phyloP scores from a whole-genome alignment of 345 rosid genomes.

The Anacardium occidentale region DNA sequence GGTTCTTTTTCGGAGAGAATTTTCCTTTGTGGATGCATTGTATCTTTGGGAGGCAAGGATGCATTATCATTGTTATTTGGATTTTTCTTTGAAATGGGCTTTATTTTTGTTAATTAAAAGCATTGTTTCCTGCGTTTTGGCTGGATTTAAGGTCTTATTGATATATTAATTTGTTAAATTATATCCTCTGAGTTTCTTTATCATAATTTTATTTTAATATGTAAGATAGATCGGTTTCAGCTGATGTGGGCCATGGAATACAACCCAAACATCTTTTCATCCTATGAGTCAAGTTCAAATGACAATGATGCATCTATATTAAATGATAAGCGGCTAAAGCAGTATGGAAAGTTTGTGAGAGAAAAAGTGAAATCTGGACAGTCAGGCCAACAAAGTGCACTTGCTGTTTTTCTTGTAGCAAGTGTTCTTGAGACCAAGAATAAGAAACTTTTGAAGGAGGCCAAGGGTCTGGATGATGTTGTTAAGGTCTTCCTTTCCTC shows the following conservation, averaged over 20 bases:
- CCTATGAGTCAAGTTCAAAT: constrained; percentile 41
- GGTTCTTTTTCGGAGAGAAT: constrained; percentile 96
- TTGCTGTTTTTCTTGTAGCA: constrained; percentile 82
- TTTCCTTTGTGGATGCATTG: constrained; percentile 76
- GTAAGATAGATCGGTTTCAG: constrained; percentile 49
- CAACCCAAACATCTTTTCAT: constrained; percentile 72
- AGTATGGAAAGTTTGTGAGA: constrained; percentile 82
- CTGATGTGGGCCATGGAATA: constrained; percentile 99
- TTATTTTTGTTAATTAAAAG: constrained; percentile 1
- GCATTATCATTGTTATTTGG: not conserved
- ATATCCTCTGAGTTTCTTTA: constrained; percentile 3
- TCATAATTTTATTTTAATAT: constrained; percentile 26
- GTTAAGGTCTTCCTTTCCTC: constrained; percentile 49
- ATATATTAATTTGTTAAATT: constrained; percentile 17
- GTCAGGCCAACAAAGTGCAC: constrained; percentile 48
- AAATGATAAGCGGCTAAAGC: constrained; percentile 58
- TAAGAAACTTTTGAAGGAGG: constrained; percentile 78
- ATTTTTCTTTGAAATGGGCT: not conserved
- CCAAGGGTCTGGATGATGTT: constrained; percentile 86
- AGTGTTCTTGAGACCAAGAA: constrained; percentile 86
- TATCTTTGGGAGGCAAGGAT: constrained; percentile 95
- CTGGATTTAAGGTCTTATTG: constrained; percentile 10
- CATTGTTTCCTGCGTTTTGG: constrained; percentile 2
- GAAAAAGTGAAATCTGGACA: constrained; percentile 52
- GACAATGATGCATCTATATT: constrained; percentile 21